phyloP scores from a whole-genome alignment of 768 basidiomycete species.

The Dentipellis sp. region DNA sequence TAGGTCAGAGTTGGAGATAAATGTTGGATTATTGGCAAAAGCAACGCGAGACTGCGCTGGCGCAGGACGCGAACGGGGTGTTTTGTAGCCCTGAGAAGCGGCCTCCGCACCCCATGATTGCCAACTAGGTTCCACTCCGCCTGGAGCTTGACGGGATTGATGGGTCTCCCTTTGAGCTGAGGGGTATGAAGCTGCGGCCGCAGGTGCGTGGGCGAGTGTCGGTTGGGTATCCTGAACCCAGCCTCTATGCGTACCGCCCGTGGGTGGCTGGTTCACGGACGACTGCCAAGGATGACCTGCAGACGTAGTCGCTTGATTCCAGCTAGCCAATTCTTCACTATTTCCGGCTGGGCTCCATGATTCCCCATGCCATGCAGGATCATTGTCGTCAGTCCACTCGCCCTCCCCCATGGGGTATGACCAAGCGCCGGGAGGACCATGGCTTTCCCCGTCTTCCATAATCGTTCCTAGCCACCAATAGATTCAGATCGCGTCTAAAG shows the following conservation, averaged over 20 bases:
- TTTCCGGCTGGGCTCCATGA: background rate
- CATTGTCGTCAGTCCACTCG: background rate
- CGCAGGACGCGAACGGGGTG: background rate
- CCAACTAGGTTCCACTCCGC: constrained; percentile 3
- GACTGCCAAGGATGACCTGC: background rate
- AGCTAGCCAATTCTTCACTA: background rate
- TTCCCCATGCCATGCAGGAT: background rate
- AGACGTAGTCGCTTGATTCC: background rate
- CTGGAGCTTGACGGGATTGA: background rate
- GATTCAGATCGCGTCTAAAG: background rate
- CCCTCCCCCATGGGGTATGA: background rate
- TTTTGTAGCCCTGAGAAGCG: constrained; percentile 1
- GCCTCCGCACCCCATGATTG: constrained; percentile 10
- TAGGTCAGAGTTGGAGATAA: background rate
- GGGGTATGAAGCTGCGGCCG: background rate
- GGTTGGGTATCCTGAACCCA: background rate
- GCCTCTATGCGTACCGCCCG: background rate
- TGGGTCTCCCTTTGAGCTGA: background rate
- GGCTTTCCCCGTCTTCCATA: background rate
- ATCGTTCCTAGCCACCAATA: background rate
- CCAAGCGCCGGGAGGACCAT: background rate
- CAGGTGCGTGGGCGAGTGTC: background rate
- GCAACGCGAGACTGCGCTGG: background rate
- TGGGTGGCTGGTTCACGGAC: background rate
- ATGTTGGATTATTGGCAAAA: background rate